Base-by-base conservation (phyloP, 108 stramenopile species). In the Discostella stelligeroides region DNA sequence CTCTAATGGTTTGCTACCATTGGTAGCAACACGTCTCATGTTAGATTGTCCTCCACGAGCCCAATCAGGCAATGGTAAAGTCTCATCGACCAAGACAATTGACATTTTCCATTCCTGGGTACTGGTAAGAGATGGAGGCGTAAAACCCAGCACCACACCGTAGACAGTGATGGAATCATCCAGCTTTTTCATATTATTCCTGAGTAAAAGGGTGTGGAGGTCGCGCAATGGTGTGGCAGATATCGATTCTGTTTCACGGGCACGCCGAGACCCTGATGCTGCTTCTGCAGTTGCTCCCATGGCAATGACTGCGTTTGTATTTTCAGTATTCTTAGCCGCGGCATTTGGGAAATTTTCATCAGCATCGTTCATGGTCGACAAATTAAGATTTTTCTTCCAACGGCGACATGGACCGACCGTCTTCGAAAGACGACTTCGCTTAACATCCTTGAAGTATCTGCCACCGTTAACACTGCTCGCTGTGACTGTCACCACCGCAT, bases 101-200 rank as follows among this genome's bases (percentile, higher is more conserved):
- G 78, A 72, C 70, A 91, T 73, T 80, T 82, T 89, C 82, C 86
- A 90, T 45, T 88, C 86, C 20, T 78, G 74, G 30, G 67, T 81
- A 53, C 77, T 83, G 8, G 90, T 91, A 8, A 64, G 71, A 13
- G 50, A 51, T 4, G 86, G 85, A 46, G 82, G 62, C 20, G 81
- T 68, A 54, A 89, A 88, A 0, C 88, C 83, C 59, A 88, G 51
- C 10, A 88, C 87, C 11, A 84, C 73, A 3, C 76, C 90, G 45
- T 74, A 88, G 0, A 87, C 66, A 60, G 86, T 80, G 23, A 84
- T 48, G 25, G 57, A 27, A 65, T 79, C 56, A 24, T 42, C 58
- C 34, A 64, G 53, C 45, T 53, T 60, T 37, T 64, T 76, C 55
- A 37, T 29, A 11, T 59, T 49, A 30, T 58, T 69, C 23, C 58